phyloP scores from a whole-genome alignment of 805 yeast genomes.

The Grigorovia humatica region DNA sequence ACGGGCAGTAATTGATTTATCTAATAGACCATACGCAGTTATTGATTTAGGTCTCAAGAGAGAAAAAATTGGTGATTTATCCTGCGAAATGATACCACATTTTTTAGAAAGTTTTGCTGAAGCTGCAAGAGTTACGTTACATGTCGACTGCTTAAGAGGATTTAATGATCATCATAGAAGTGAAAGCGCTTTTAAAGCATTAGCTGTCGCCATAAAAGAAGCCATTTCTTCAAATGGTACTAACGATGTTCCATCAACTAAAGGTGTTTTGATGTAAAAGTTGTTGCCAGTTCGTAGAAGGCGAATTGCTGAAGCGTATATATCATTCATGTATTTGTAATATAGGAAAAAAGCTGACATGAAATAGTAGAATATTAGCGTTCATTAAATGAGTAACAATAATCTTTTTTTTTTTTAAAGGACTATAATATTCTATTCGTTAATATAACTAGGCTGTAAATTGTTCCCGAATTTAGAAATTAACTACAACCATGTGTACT shows the following conservation, averaged over 20 bases:
- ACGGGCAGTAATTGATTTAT: constrained; percentile 90
- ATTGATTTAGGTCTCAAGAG: constrained; percentile 82
- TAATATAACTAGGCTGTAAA: too few relatives aligned
- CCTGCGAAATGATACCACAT: constrained; percentile 97
- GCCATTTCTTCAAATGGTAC: constrained; percentile 76
- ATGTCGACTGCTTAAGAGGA: constrained; percentile 90
- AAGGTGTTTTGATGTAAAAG: constrained; percentile 71
- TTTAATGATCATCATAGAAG: constrained; percentile 94
- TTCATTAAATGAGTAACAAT: too few relatives aligned
- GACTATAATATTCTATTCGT: too few relatives aligned
- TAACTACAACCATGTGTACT: too few relatives aligned
- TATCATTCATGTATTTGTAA: too few relatives aligned
- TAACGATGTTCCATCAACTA: constrained; percentile 89
- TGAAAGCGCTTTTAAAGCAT: constrained; percentile 92
- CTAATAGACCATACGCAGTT: constrained; percentile 88
- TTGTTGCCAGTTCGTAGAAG: background rate
- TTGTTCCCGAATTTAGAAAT: too few relatives aligned
- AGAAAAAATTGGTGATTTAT: constrained; percentile 85
- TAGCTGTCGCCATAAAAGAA: constrained; percentile 85
- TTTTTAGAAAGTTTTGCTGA: constrained; percentile 90
- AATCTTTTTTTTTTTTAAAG: too few relatives aligned
- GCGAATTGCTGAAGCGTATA: too few relatives aligned
- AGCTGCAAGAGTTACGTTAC: constrained; percentile 82
- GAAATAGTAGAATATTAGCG: too few relatives aligned
- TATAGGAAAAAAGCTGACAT: too few relatives aligned